phyloP scores from a whole-genome alignment of 2,329 filamentous ascomycete genomes.

The Ophiostoma montium region DNA sequence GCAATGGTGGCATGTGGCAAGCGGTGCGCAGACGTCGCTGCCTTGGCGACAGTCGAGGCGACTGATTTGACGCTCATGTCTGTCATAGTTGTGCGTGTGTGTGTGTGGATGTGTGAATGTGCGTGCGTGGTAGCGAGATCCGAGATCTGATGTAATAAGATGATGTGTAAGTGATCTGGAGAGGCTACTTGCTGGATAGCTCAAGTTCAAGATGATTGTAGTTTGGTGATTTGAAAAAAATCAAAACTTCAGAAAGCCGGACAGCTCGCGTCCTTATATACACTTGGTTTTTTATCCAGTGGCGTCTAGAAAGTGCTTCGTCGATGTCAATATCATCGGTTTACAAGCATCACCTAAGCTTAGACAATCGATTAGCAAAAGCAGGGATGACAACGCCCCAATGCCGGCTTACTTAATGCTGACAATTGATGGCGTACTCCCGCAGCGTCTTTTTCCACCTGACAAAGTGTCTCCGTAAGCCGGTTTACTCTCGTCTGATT shows the following conservation, averaged over 20 bases:
- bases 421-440: too few relatives aligned
- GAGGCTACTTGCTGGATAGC: background rate
- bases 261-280: background rate
- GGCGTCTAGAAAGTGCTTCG: background rate
- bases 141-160: background rate
- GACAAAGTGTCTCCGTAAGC: too few relatives aligned
- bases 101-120: background rate
- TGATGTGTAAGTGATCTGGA: background rate
- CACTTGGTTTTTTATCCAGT: background rate
- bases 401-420: background rate
- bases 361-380: background rate
- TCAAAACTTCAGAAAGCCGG: background rate
- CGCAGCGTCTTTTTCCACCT: too few relatives aligned
- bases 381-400: background rate
- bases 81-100: conserved; percentile 3
- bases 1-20: conserved; percentile 56
- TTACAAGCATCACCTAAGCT: conserved; percentile 6
- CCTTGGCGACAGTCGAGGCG: conserved; percentile 20
- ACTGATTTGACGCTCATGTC: conserved; percentile 7
- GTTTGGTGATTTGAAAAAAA: background rate
- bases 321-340: background rate
- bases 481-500: too few relatives aligned
- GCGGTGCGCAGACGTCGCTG: conserved; percentile 39
- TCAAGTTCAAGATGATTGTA: background rate
- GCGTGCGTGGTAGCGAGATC: too few relatives aligned